Base-by-base conservation (phyloP, 495 filamentous ascomycete genomes). In the Podospora anserina region DNA sequence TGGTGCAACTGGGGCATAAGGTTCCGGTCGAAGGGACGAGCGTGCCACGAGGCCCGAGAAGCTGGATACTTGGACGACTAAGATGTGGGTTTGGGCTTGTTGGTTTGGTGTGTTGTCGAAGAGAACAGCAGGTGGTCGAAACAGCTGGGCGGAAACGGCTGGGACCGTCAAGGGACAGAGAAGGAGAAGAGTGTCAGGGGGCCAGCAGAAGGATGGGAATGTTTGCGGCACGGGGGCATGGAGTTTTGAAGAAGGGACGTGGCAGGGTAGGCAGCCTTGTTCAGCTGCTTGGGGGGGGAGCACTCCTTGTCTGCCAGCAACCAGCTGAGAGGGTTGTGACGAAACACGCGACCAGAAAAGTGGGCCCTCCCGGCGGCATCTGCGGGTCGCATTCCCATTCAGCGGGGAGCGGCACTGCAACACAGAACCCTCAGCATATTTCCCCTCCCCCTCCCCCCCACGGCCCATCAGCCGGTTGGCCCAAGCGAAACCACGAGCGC, bases 301-400 rank as follows among this genome's bases (percentile, higher is more conserved):
- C 60, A 58, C 57, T 62, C 23, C 23, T 30, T 68, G 26, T 32
- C 20, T 61, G 59, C 26, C 19, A 59, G 59, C 23, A 27, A 15
- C 26, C 59, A 28, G 59, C 26, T n/a, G 5, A 30, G 59, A 30
- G 23, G 28, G 49, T 61, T 70, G 65, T 70, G 68, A 72, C 68
- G 66, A 72, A 72, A 72, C 70, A 72, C 34, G 65, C 66, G 56
- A 69, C 59, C 66, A 64, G 61, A 67, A 71, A 61, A 67, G 63
- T 39, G 70, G 67, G 34, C 2, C 49, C 28, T 19, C 61, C 53
- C 58, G 64, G 68, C 58, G 66, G 57, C 64, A 65, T 59, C 64
- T 65, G 63, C 59, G 49, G 57, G 18, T 39, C 69, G 60, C 34
- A 26, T 32, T 62, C 27, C 64, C 64, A 28, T 64, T 60, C 61